phyloP scores from a whole-genome alignment of 306 rosid genomes.

The Dryas alaskensis region DNA sequence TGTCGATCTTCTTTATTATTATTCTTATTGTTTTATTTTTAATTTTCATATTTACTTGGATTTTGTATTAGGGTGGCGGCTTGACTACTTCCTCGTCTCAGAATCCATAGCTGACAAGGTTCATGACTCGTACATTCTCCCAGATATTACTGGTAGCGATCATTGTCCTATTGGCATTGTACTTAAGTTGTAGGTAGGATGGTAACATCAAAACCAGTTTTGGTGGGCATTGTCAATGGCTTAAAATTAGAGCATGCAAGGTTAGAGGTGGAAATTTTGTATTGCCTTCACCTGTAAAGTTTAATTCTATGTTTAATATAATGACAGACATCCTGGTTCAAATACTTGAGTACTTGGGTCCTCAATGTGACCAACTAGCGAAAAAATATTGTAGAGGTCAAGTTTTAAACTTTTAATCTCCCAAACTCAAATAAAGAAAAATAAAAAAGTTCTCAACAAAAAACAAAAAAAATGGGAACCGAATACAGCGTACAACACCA shows the following conservation, averaged over 20 bases:
- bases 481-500: too few relatives aligned
- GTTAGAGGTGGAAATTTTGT: not conserved
- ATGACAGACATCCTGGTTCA: not conserved
- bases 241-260: not conserved
- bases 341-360: too few relatives aligned
- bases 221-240: not conserved
- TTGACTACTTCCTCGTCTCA: slow-evolving; percentile 92
- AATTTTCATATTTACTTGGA: slow-evolving; percentile 18
- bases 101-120: slow-evolving; percentile 72
- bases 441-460: too few relatives aligned
- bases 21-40: not conserved
- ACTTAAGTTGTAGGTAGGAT: slow-evolving; percentile 44
- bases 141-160: slow-evolving; percentile 83
- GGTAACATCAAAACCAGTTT: not conserved
- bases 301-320: not conserved
- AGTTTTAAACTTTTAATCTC: too few relatives aligned
- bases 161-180: slow-evolving; percentile 88
- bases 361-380: too few relatives aligned
- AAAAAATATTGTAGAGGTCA: too few relatives aligned
- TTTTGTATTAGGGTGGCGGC: slow-evolving; percentile 81
- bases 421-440: too few relatives aligned
- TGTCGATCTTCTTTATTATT: not conserved
- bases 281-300: not conserved
- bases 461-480: too few relatives aligned
- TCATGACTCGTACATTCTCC: slow-evolving; percentile 82